Evolutionary conservation across 2,329 filamentous ascomycete species (phyloP), one percentile per base, ranked within the genome.

Genomic region (Sporothrix variecibatus): DNA sequence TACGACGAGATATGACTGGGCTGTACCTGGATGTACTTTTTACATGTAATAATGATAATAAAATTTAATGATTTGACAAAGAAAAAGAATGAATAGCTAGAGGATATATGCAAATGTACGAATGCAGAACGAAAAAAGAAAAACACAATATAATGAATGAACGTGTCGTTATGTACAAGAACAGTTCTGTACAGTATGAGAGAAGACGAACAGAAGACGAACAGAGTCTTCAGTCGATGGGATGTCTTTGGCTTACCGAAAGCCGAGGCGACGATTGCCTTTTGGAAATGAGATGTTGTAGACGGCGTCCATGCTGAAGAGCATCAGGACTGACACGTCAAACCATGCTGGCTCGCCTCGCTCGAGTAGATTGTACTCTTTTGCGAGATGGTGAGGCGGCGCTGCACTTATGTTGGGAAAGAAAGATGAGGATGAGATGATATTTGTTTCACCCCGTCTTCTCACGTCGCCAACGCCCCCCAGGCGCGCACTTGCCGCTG

Each of bases 101-200:
- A 38, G 58, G 58, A 65, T 31, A 67, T 38, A 71, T 43, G 68
- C 31, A 43, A 3, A 49, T 49, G 40, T 3, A 5, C 15, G 4
- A 49, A 20, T 49, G 17, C 23, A 31, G 51, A 51, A 51, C 31
- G n/a, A 20, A 51, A 28, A 51, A 68, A 26, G 20, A 34, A 53
- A 49, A 15, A 43, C 8, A 43, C 2, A 46, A n/a, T n/a, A n/a
- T n/a, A 58, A 31, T 2, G n/a, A 71, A 71, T 34, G 49, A 56
- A 26, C 9, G 23, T 40, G 58, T 67, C 38, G 62, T 67, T 9
- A 67, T 67, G 38, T 67, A 67, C 62, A 67, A 28, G 38, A 11
- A 28, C 15, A 26, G 38, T 15, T 8, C 1, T 67, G 15, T 17
- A 23, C 62, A 67, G 62, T 67, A n/a, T 9, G 31, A 2, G 12